A percentile compares a stretch with the other conserved stretches of the same genome.
These are phyloP conservation scores for Torrubiellomyces zombiae DNA, from an alignment of 2,329 filamentous ascomycete species.

Conservation along the genomic window DNA sequence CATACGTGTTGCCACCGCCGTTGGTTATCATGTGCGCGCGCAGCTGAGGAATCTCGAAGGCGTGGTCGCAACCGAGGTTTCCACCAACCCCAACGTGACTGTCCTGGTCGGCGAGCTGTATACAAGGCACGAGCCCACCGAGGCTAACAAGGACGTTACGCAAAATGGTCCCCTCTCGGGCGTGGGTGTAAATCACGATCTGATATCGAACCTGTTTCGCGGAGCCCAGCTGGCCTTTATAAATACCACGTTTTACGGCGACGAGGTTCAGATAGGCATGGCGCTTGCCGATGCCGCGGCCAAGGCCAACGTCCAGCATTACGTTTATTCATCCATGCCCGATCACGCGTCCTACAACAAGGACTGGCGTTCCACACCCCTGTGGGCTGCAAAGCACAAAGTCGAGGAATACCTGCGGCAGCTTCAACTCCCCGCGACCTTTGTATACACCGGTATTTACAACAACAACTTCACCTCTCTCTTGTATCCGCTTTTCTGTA, in stretches of 20 bases:
- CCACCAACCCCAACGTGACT: slow-evolving; percentile 58
- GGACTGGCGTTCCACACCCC: slow-evolving; percentile 64
- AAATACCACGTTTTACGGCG: slow-evolving; percentile 94
- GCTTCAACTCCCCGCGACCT: slow-evolving; percentile 71
- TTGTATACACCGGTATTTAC: slow-evolving; percentile 93
- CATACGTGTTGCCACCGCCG: slow-evolving; percentile 81
- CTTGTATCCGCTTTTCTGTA: slow-evolving; percentile 84
- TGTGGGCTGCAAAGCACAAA: slow-evolving; percentile 85
- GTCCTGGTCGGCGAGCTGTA: slow-evolving; percentile 50
- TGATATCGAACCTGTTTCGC: slow-evolving; percentile 65
- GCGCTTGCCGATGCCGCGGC: slow-evolving; percentile 82
- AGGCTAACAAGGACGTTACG: slow-evolving; percentile 46
- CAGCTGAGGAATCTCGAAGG: slow-evolving; percentile 80
- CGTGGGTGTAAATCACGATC: slow-evolving; percentile 50
- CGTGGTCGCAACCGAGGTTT: slow-evolving; percentile 75
- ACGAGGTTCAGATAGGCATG: slow-evolving; percentile 80
- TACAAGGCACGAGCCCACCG: slow-evolving; percentile 32
- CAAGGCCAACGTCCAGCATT: slow-evolving; percentile 70
- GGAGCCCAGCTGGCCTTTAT: slow-evolving; percentile 85
- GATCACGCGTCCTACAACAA: slow-evolving; percentile 71
- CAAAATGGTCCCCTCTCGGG: slow-evolving; percentile 45
- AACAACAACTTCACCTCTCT: slow-evolving; percentile 98
- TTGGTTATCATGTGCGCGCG: slow-evolving; percentile 84
- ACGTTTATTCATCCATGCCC: slow-evolving; percentile 94
- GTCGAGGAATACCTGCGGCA: slow-evolving; percentile 83